These are phyloP conservation scores for Blepharisma undulans DNA, from an alignment of 169 alveolate genomes.

Conservation along the genomic window DNA sequence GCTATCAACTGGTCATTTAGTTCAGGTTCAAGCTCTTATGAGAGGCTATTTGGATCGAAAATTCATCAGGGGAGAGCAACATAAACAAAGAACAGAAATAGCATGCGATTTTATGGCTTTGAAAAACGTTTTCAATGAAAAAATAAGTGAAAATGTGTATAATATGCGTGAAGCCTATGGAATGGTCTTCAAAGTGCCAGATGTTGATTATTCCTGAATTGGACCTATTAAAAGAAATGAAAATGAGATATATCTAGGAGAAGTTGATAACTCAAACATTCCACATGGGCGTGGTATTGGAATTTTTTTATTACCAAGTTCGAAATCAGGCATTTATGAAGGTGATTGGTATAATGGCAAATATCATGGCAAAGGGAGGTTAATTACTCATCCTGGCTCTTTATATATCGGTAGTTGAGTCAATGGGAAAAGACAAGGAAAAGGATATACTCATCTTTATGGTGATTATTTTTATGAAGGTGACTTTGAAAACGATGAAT, in stretches of 20 bases:
- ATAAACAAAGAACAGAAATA: too few relatives aligned
- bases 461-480: neutral
- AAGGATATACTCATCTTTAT: neutral
- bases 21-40: neutral
- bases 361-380: neutral
- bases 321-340: neutral
- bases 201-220: neutral
- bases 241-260: neutral
- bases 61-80: neutral
- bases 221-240: neutral
- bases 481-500: neutral
- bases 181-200: neutral
- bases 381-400: neutral
- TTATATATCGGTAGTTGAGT: neutral
- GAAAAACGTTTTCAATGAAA: neutral
- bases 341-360: neutral
- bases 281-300: neutral
- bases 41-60: neutral
- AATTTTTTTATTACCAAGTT: too few relatives aligned
- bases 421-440: neutral
- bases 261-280: too few relatives aligned
- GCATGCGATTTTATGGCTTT: neutral
- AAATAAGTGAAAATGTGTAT: neutral
- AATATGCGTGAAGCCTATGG: neutral
- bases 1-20: neutral